Conservation (phyloP, 2,329 filamentous ascomycete genomes). For the Fonsecaea nubica region DNA sequence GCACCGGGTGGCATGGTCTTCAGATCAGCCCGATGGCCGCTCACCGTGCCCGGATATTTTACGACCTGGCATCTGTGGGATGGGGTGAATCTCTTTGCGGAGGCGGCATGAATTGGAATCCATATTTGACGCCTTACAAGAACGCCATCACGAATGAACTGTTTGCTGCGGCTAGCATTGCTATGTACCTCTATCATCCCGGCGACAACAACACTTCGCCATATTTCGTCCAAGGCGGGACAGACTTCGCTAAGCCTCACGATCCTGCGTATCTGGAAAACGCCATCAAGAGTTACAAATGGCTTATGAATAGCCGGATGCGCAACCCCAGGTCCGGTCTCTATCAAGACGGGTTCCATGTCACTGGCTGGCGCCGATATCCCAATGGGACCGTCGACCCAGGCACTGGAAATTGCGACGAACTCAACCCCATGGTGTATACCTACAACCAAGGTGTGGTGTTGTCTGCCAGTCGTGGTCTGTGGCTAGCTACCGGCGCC, state of each 20-base stretch:
- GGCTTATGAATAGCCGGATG: constrained; percentile 82
- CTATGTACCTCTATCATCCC: constrained; percentile 89
- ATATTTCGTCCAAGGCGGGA: constrained; percentile 54
- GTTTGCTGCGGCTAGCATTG: constrained; percentile 80
- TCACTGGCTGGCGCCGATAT: constrained; percentile 64
- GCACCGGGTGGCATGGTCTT: constrained; percentile 71
- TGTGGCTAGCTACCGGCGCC: constrained; percentile 81
- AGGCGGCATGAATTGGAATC: constrained; percentile 93
- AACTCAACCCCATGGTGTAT: constrained; percentile 86
- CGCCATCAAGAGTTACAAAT: constrained; percentile 78
- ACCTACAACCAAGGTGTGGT: constrained; percentile 96
- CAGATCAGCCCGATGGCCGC: constrained; percentile 79
- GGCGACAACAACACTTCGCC: constrained; percentile 77
- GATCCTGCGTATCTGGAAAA: constrained; percentile 73
- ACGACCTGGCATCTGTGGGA: constrained; percentile 76
- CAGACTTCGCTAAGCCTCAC: constrained; percentile 48
- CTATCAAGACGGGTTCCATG: constrained; percentile 88
- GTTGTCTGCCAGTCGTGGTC: constrained; percentile 77
- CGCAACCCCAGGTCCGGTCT: constrained; percentile 71
- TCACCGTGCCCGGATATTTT: constrained; percentile 83
- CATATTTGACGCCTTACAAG: constrained; percentile 80
- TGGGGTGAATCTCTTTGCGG: constrained; percentile 83
- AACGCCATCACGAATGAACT: constrained; percentile 96
- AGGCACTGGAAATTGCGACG: constrained; percentile 76
- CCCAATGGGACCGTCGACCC: constrained; percentile 58